These are phyloP conservation scores for Ajuga reptans DNA, from an alignment of 305 asterid genomes.

Conservation along the genomic window DNA sequence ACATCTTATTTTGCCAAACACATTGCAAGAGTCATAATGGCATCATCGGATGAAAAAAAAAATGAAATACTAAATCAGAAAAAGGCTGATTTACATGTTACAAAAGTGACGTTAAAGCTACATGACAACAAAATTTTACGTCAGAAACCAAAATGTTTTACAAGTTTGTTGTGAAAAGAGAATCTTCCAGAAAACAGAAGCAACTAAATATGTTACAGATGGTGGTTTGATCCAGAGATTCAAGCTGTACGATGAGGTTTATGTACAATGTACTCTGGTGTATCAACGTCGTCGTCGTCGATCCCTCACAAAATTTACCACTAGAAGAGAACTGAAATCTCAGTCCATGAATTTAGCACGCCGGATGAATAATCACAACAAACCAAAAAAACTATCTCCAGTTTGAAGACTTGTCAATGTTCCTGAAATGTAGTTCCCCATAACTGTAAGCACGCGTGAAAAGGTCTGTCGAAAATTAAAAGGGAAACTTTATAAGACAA, in stretches of 20 bases:
- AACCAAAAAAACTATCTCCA: slow-evolving; percentile 2
- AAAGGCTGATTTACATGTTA: too few relatives aligned
- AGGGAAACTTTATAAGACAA: background rate
- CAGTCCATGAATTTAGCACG: background rate
- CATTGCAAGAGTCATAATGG: too few relatives aligned
- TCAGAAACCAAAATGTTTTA: too few relatives aligned
- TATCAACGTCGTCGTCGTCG: background rate
- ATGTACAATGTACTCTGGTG: slow-evolving; percentile 12
- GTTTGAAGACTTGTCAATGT: background rate
- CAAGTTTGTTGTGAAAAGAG: background rate
- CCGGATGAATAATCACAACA: background rate
- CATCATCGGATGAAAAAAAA: too few relatives aligned
- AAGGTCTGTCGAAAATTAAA: too few relatives aligned
- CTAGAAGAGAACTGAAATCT: background rate
- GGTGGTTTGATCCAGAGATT: background rate
- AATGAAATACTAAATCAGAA: too few relatives aligned
- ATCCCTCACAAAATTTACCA: slow-evolving; percentile 1
- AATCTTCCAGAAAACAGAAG: background rate
- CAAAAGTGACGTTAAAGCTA: too few relatives aligned
- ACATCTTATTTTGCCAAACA: too few relatives aligned
- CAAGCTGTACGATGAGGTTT: slow-evolving; percentile 6
- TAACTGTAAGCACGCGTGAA: slow-evolving; percentile 16
- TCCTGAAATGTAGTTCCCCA: slow-evolving; percentile 12
- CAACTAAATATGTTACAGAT: background rate
- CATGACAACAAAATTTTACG: too few relatives aligned